A percentile compares a stretch with the other conserved stretches of the same genome.
These are phyloP conservation scores for Caloboletus firmus DNA, from an alignment of 1,284 basidiomycete genomes.

Conservation along the genomic window DNA sequence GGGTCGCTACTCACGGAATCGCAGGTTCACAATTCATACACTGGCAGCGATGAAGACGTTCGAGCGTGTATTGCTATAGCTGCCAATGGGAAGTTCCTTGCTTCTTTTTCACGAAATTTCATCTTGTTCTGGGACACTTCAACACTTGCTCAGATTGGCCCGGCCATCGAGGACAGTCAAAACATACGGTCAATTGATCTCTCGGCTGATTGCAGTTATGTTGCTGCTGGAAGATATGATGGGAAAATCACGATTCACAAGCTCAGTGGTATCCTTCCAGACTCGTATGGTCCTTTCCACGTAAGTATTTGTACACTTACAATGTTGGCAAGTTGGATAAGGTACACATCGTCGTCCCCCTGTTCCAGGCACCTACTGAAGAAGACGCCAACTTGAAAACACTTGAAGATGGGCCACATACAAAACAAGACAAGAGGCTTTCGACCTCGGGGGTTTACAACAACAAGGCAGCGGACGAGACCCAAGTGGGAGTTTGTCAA, in stretches of 20 bases:
- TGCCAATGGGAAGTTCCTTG: not conserved
- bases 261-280: too few relatives aligned
- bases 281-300: too few relatives aligned
- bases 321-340: too few relatives aligned
- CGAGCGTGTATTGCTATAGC: not conserved
- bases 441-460: not conserved
- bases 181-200: not conserved
- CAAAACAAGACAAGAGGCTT: not conserved
- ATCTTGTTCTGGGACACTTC: not conserved
- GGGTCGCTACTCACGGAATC: not conserved
- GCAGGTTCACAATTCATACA: not conserved
- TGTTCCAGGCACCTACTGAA: too few relatives aligned
- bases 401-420: not conserved
- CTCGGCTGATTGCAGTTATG: not conserved
- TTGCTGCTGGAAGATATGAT: not conserved
- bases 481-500: not conserved
- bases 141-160: not conserved
- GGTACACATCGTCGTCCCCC: too few relatives aligned
- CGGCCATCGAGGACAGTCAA: not conserved
- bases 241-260: too few relatives aligned
- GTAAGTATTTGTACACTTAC: too few relatives aligned
- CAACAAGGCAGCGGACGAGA: not conserved
- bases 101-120: accelerated
- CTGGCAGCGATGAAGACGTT: too few relatives aligned
- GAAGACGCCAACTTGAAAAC: not conserved